Evolutionary conservation across 208 protist genomes (phyloP).

Genomic region (Acanthamoeba sp.): DNA sequence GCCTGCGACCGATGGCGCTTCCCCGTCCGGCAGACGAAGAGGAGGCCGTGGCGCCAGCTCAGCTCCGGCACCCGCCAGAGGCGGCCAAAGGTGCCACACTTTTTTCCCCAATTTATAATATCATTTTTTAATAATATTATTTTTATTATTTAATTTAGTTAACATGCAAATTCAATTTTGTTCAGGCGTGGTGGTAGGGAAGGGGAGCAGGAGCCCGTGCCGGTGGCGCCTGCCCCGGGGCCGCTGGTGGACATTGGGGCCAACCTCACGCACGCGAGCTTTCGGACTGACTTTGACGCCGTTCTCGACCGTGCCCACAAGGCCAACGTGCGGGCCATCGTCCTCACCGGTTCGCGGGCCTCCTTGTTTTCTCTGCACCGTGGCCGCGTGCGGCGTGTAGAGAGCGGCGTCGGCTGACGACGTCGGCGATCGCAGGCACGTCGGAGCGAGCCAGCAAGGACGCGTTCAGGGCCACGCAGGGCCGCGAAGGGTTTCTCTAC

Average conservation of each 20-base stretch:
- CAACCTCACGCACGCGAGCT: slow-evolving; percentile 38
- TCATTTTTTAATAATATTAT: no score
- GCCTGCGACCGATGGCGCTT: not conserved
- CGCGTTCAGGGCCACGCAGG: not conserved
- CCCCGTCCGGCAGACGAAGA: not conserved
- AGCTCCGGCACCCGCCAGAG: not conserved
- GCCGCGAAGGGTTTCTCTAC: slow-evolving; percentile 3
- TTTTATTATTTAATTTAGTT: no score
- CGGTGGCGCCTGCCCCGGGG: not conserved
- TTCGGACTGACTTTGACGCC: not conserved
- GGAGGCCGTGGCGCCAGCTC: not conserved
- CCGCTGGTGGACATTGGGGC: slow-evolving; percentile 49
- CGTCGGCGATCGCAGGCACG: not conserved
- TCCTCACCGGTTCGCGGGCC: not conserved
- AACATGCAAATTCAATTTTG: no score
- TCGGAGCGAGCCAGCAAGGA: slow-evolving; percentile 13
- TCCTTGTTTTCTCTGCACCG: not conserved
- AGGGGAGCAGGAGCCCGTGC: not conserved
- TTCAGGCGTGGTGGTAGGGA: not conserved
- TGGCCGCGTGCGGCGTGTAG: no score
- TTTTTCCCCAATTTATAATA: no score
- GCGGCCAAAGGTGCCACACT: no score
- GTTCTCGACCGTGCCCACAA: slow-evolving; percentile 1
- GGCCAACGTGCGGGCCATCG: slow-evolving; percentile 35
- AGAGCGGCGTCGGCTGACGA: not conserved